Evolutionary conservation across 306 rosid genomes (phyloP).

Genomic region (Cucurbita maxima): DNA sequence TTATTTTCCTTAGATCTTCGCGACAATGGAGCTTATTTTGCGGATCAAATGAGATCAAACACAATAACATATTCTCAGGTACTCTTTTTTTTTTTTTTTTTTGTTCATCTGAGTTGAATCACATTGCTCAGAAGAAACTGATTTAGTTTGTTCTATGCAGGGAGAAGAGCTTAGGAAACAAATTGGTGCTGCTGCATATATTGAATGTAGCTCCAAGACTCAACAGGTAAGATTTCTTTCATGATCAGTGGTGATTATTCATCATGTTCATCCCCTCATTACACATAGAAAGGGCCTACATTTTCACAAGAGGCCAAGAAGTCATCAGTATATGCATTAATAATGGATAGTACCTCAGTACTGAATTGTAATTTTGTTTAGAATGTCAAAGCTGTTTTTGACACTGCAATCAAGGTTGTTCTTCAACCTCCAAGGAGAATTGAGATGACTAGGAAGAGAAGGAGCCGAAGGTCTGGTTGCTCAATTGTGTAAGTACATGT

Average conservation of each 20-base stretch:
- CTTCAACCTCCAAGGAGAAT: slow-evolving; percentile 93
- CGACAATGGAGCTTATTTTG: slow-evolving; percentile 49
- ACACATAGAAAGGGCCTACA: not conserved
- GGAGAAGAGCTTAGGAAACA: slow-evolving; percentile 98
- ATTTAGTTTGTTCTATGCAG: slow-evolving; percentile 13
- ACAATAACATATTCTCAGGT: slow-evolving; percentile 72
- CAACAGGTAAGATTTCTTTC: slow-evolving; percentile 49
- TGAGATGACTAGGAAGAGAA: slow-evolving; percentile 62
- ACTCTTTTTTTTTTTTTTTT: not conserved
- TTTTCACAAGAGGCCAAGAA: no score
- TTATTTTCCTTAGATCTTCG: slow-evolving; percentile 56
- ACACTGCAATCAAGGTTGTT: slow-evolving; percentile 94
- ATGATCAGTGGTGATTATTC: not conserved
- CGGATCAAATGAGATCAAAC: slow-evolving; percentile 71
- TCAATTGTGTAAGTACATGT: slow-evolving; percentile 58
- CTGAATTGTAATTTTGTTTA: slow-evolving; percentile 21
- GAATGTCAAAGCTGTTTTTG: slow-evolving; percentile 97
- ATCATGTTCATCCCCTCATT: not conserved
- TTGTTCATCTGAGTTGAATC: not conserved
- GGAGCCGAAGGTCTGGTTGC: slow-evolving; percentile 58
- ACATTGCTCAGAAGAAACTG: not conserved
- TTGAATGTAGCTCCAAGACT: slow-evolving; percentile 95
- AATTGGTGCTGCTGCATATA: slow-evolving; percentile 92
- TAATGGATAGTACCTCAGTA: not conserved
- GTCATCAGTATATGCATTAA: not conserved